Conservation (phyloP, 306 rosid genomes). For the Vachellia pachyceras region DNA sequence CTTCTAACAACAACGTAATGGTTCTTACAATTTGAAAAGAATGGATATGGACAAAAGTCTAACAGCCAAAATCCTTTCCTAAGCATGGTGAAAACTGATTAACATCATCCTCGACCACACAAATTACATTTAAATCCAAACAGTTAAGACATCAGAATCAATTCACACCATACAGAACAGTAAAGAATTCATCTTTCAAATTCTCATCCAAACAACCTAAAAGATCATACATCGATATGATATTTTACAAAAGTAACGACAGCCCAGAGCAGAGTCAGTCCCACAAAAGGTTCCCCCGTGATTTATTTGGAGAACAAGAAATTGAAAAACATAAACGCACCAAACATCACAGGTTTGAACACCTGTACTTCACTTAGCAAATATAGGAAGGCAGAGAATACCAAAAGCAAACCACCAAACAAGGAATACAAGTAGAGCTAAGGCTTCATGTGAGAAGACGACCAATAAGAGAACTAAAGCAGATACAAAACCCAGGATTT, state of each 20-base stretch:
- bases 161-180: background rate
- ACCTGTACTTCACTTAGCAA: background rate
- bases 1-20: background rate
- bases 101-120: background rate
- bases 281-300: background rate
- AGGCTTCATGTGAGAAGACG: background rate
- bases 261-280: background rate
- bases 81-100: background rate
- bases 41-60: no score
- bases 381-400: background rate
- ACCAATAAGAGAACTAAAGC: background rate
- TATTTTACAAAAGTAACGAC: background rate
- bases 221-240: background rate
- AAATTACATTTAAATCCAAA: background rate
- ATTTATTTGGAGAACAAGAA: background rate
- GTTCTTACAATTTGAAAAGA: background rate
- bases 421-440: background rate
- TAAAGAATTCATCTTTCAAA: background rate
- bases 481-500: background rate
- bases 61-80: background rate
- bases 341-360: background rate
- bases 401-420: background rate
- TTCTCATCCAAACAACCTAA: background rate
- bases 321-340: background rate
- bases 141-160: background rate